A percentile compares a stretch with the other conserved stretches of the same genome.
phyloP scores from a whole-genome alignment of 2,329 filamentous ascomycete species.

The Xylariaceae sp. region DNA sequence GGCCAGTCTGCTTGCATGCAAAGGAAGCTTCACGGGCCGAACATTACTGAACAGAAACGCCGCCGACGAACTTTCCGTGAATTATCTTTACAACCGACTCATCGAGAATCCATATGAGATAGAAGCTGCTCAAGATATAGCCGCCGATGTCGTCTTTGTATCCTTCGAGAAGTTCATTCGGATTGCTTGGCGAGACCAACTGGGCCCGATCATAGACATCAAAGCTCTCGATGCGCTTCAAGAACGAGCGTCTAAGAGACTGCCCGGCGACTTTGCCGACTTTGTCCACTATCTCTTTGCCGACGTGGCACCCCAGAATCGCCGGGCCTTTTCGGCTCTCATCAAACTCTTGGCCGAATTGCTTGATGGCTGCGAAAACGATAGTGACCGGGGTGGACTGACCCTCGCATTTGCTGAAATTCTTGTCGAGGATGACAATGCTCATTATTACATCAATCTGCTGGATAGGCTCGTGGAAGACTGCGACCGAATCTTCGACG shows the following conservation, averaged over 20 bases:
- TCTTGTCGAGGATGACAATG: conserved; percentile 68
- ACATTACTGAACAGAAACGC: conserved; percentile 63
- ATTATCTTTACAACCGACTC: conserved; percentile 84
- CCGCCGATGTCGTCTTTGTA: conserved; percentile 79
- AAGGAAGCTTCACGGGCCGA: conserved; percentile 79
- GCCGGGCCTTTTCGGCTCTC: conserved; percentile 73
- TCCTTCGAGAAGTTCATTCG: conserved; percentile 91
- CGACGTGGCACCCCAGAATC: conserved; percentile 64
- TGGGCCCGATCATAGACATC: conserved; percentile 75
- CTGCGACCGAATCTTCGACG: conserved; percentile 81
- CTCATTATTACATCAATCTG: conserved; percentile 80
- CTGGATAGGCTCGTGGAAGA: conserved; percentile 86
- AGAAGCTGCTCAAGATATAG: conserved; percentile 67
- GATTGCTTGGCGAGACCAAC: conserved; percentile 81
- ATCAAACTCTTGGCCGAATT: conserved; percentile 83
- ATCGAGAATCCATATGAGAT: conserved; percentile 77
- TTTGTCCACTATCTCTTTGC: conserved; percentile 60
- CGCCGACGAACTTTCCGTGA: conserved; percentile 74
- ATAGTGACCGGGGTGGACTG: conserved; percentile 81
- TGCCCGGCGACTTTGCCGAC: conserved; percentile 67
- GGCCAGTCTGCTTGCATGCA: conserved; percentile 74
- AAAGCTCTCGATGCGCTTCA: conserved; percentile 71
- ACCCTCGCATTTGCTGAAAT: conserved; percentile 87
- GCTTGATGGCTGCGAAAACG: conserved; percentile 83
- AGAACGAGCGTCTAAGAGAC: conserved; percentile 56